Evolutionary conservation across 2,329 filamentous ascomycete species (phyloP), one percentile per base, ranked within the genome.

Genomic region (Pseudocercospora vitis): DNA sequence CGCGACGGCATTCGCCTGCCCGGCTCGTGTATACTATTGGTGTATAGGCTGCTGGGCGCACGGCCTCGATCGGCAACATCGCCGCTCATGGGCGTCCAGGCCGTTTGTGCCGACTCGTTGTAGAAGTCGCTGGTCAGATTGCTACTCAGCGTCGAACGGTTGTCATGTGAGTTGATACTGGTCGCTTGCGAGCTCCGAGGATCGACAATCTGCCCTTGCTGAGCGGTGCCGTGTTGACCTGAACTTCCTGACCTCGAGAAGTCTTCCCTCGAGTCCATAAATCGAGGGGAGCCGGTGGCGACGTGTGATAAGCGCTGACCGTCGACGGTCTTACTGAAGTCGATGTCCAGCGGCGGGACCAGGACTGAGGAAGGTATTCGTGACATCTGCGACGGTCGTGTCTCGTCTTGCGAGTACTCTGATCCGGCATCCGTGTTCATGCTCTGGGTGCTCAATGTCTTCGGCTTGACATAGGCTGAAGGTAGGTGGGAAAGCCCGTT

Each of bases 221-320:
- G 50, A 16, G 56, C 52, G 31, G 57, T 48, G 23, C 44, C 50
- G 9, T 60, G 14, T 21, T 52, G 50, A 9, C 56, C 56, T 12
- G 55, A 61, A 35, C 58, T 64, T 33, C 67, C 68, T n/a, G 61
- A 56, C 23, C 57, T 58, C 1, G 64, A 63, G 14, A 77, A 60
- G 42, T 74, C 71, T 51, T 74, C 73, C 24, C 63, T 71, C 44
- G 82, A 83, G 55, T 84, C 78, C 7, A 83, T 80, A 42, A 91
- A 80, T 1, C 85, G 85, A 1, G 88, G 87, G 63, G 86, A 89
- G 46, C 82, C 84, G 3, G 84, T 83, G 45, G 81, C 80, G 24
- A 91, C 88, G 16, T 81, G 78, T 63, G 80, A 86, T 62, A 91
- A 75, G 23, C 81, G 80, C 45, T 82, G 80, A 11, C 81, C 81